Base-by-base conservation (phyloP, 768 basidiomycete species). In the Trametopsis cervina region DNA sequence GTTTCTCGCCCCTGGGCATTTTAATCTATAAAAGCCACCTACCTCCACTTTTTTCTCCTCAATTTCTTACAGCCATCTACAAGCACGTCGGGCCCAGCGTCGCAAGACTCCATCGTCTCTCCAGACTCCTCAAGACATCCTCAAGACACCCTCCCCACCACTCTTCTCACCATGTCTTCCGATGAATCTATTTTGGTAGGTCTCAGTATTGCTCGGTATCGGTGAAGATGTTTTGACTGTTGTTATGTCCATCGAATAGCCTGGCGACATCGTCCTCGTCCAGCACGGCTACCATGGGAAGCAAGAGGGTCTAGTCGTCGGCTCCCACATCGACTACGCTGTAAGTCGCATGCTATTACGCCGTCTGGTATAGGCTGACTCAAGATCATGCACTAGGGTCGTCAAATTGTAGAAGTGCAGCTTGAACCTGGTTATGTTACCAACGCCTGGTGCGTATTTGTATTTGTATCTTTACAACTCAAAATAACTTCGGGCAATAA, bases 221-320 rank as follows among this genome's bases (percentile, higher is more conserved):
- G 18, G 33, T 15, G 15, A n/a, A 11, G 21, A 4, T 10, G 12
- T 49, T 21, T 12, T 37, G 1, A 23, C 11, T 12, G 20, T 15
- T 20, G 15, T 17, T 18, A 11, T 9, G 12, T 20, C 7, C 26
- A 23, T 17, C 15, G 15, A 27, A 11, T 48, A 88, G 84, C 77
- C 86, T 46, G 89, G 88, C 52, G 89, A 91, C 63, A 73, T 89
- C 60, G 88, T 91, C 65, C 73, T 84, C 47, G 82, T 90, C 59
- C 74, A 80, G 58, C 76, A 86, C 60, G 78, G 78, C 33, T 44
- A 65, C 24, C 73, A 74, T 50, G 84, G 83, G 57, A 72, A 77
- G 53, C 78, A 74, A 59, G 89, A 93, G 62, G 89, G 90, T 44
- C 75, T 90, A 49, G 89, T 91, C 54, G 69, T 89, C 29, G 85